A percentile compares a stretch with the other conserved stretches of the same genome.
These are phyloP conservation scores for Podila clonocystis DNA, from an alignment of 192 early-diverging fungal species.

Conservation along the genomic window DNA sequence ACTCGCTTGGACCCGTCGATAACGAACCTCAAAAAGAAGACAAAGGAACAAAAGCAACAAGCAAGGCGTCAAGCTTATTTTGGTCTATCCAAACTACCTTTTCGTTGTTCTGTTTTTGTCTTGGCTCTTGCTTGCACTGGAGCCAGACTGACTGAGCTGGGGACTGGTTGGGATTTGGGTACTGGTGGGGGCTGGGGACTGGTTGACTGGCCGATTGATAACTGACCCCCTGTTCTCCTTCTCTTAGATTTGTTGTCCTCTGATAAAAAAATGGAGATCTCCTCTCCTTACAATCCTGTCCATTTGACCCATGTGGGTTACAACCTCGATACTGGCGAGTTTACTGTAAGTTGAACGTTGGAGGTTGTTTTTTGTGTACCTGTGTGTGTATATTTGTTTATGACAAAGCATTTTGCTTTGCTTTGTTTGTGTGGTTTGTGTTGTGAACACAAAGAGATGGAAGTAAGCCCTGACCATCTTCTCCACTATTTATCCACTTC, in stretches of 20 bases:
- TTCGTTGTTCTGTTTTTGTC: conserved; percentile 3
- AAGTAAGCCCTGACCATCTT: background rate
- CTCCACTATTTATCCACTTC: background rate
- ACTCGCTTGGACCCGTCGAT: too few species aligned
- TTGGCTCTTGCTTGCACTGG: conserved; percentile 2
- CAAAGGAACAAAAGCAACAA: too few species aligned
- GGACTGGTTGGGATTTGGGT: too few species aligned
- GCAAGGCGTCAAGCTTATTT: too few species aligned
- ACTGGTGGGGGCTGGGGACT: too few species aligned
- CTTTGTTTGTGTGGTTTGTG: conserved; percentile 1
- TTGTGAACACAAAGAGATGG: conserved; percentile 11
- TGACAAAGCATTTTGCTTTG: background rate
- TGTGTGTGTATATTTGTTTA: background rate
- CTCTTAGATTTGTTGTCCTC: conserved; percentile 63
- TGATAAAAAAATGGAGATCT: conserved; percentile 89
- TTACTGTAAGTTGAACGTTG: conserved; percentile 68
- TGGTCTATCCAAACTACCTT: background rate
- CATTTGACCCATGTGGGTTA: conserved; percentile 99
- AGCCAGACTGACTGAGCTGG: background rate
- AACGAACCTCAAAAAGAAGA: too few species aligned
- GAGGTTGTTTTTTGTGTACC: background rate
- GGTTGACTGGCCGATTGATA: background rate
- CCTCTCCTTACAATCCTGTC: conserved; percentile 94
- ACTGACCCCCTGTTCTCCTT: background rate
- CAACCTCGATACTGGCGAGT: conserved; percentile 96